Evolutionary conservation across 257 asterid genomes (phyloP), one percentile per base, ranked within the genome.

Genomic region (Ilex aquifolium): DNA sequence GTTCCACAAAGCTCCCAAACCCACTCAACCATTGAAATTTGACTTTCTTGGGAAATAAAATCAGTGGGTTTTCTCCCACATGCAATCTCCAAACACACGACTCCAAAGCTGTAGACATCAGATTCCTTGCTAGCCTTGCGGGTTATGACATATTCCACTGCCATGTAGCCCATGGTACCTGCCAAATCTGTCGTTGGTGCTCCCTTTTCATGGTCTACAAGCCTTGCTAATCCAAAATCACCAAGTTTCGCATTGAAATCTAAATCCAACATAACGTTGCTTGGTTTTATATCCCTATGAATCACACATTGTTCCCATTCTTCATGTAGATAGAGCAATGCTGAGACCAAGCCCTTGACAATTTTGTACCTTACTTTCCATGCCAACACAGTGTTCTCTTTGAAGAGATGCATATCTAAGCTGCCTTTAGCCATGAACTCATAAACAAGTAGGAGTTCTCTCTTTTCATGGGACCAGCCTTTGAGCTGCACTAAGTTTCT

Each of bases 1-100:
- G 2, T 31, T 2, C 79, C 69, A 1, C 72, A 68, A 5, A 72
- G 61, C 3, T 21, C 52, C 81, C 79, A 65, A 8, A 65, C 69
- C 68, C 68, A 65, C n/a, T 65, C 72, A 32, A 77, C 70, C 60
- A 72, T 21, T 14, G 53, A 44, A 10, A 66, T 61, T 44, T 58
- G 57, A 3, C 44, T 32, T 40, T 57, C 60, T 32, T 31, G 32
- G 6, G 48, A 56, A 11, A 14, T 9, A 12, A 42, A 7, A 36
- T 68, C 74, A 13, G 30, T 49, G 8, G 76, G 57, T 66, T 31
- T 56, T 10, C 56, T 40, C 32, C 69, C 69, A 31, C 56, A 39
- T 6, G 63, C 59, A 31, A 31, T 65, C 63, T 14, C 56, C 44
- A 49, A 11, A 49, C n/a, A 12, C 54, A 49, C 54, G 11, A 49